phyloP scores from a whole-genome alignment of 139 green algal species.

The Closterium sp. region DNA sequence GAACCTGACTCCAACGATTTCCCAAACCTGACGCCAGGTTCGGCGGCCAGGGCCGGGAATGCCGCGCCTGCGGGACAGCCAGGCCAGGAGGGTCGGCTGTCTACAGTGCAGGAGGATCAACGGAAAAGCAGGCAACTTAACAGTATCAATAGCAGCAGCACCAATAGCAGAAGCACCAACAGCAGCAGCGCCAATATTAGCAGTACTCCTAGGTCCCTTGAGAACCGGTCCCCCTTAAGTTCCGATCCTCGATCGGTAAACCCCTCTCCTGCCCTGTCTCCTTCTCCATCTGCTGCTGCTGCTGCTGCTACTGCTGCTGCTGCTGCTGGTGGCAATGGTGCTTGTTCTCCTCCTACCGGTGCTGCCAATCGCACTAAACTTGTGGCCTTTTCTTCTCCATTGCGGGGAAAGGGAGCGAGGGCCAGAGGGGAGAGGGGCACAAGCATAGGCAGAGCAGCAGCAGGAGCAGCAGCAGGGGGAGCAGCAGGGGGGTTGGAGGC shows the following conservation, averaged over 20 bases:
- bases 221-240: not conserved
- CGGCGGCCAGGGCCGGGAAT: not conserved
- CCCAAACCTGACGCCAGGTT: not conserved
- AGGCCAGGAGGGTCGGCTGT: not conserved
- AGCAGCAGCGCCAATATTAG: not conserved
- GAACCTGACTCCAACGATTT: not conserved
- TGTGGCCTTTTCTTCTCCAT: not conserved
- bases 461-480: not conserved
- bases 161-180: not conserved
- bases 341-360: not conserved
- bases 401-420: not conserved
- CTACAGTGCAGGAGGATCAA: not conserved
- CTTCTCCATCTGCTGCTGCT: not conserved
- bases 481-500: not conserved
- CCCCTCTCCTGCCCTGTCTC: not conserved
- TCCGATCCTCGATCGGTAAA: not conserved
- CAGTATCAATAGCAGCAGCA: not conserved
- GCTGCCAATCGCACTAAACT: not conserved
- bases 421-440: too few species aligned
- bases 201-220: not conserved
- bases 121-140: not conserved
- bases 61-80: too few species aligned
- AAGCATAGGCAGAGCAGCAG: too few species aligned
- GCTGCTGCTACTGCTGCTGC: not conserved
- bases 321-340: not conserved